Evolutionary conservation across 352 stramenopile species (phyloP), one percentile per base, ranked within the genome.

Genomic region (Globisporangium carolinianum): DNA sequence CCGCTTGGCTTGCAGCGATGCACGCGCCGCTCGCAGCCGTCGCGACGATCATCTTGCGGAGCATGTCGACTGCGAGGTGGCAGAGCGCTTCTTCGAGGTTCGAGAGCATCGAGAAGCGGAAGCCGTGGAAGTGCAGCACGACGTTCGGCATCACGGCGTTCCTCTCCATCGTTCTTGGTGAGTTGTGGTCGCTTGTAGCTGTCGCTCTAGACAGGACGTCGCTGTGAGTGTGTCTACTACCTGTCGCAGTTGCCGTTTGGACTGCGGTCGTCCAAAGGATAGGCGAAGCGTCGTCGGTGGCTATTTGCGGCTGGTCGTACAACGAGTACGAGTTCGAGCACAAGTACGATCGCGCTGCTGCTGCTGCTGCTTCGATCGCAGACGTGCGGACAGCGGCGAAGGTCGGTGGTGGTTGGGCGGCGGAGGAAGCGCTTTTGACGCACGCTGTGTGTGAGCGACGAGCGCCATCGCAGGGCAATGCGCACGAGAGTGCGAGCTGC

Each of bases 121-220:
- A 72, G 56, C 77, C 80, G 17, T 82, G 76, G 55, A 90, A 75
- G 50, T 83, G 72, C 52, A 90, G 67, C 56, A 88, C 75, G 52
- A 90, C 66, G 48, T 68, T 78, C 15, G 74, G 71, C 24, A 75
- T 60, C 50, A 69, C 59, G 24, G 65, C 53, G 57, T 54, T 68
- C 32, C 65, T 12, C 42, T 60, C 60, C 45, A 67, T 66, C n/a
- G 39, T 51, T 41, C 24, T 5, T 4, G 18, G 24, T 6, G 5
- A 4, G 48, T 9, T 7, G 48, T 43, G 8, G 48, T 50, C n/a
- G 7, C 36, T 41, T 17, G 9, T 8, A 11, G 48, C 11, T n/a
- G 10, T 4, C 15, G 48, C 24, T 42, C 57, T 63, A 63, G 57
- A 63, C 57, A 46, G 52, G 52, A 42, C 52, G 52, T 9, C 24